Evolutionary conservation across 2,329 filamentous ascomycete species (phyloP), one percentile per base, ranked within the genome.

Genomic region (Fusarium lyarnte): DNA sequence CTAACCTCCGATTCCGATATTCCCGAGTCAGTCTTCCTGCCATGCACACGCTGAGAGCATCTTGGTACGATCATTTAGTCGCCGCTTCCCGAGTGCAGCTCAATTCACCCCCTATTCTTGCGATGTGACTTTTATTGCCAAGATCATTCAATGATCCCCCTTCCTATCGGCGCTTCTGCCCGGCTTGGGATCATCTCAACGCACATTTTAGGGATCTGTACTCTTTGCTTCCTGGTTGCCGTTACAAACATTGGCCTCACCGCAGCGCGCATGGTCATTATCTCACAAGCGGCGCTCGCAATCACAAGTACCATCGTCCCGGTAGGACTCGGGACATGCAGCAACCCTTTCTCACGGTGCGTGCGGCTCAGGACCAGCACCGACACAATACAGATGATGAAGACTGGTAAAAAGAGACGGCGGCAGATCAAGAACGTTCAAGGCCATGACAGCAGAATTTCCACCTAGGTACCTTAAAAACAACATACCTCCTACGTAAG

Each of bases 1-100:
- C 17, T n/a, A 14, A 16, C 27, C 19, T 27, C 8, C 7, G 2
- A 9, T n/a, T n/a, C 8, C 7, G 2, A 9, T n/a, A n/a, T 52
- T 3, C 23, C 13, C 13, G 8, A 5, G 19, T 38, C 33, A 38
- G 9, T n/a, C 27, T 21, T 21, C 13, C 12, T 25, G 17, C 13
- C 23, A 27, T 9, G 6, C 5, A 21, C 13, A n/a, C 13, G 8
- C 49, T 21, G 13, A 14, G 13, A 27, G 10, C 9, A 52, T 27
- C 5, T 5, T n/a, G 1, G 2, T 5, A 12, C 13, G 7, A 9
- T 4, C 13, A n/a, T n/a, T 27, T 27, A 2, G 17, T 6, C 23
- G 13, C 14, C 23, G 27, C 33, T 19, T 25, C 10, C 25, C 9
- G 5, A 16, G 3, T 27, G 2, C 13, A 38, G 10, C 21, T n/a